Base-by-base conservation (phyloP, 1,139 yeast species). In the Kodamaea fungicola region DNA sequence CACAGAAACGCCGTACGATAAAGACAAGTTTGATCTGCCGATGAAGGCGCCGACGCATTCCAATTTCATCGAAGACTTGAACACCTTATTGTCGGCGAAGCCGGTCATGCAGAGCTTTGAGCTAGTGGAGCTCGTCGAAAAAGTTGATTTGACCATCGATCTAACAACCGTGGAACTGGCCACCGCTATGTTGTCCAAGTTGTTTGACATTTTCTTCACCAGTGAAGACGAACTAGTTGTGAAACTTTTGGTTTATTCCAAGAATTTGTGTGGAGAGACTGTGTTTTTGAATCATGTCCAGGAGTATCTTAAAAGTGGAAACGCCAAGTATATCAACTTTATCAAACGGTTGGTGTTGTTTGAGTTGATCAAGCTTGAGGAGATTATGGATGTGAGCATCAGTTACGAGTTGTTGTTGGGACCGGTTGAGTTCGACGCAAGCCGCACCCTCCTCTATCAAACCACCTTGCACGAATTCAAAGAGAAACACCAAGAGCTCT, bases 51-150 rank as follows among this genome's bases (percentile, higher is more conserved):
- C 59, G 12, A 38, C 43, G 9, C 61, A 57, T 34, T 48, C 62
- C 1, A 47, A 54, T 2, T 67, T 68, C 40, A 50, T 57, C 30
- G 48, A 48, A 13, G 68, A 63, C 36, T 50, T 67, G 34, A 58
- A 57, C 12, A 36, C 32, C 7, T 42, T 66, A 8, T 21, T 32
- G 13, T 22, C 30, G 6, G 23, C 12, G 3, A 13, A 23, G 8
- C 16, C 31, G 3, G 19, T 12, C 9, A 32, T 29, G 12, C 32
- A 35, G 30, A 30, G 28, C 26, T 30, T 34, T 8, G 46, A 43
- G 12, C 39, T 36, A 12, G 33, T 28, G 26, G 44, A 40, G 34
- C 28, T 27, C 10, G 33, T 29, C 8, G 30, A 32, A 24, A 32
- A 32, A 13, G 10, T 32, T 26, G n/a, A 12, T 13, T 9, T 32